Base-by-base conservation (phyloP, 805 yeast species). In the Wickerhamiella australiensis region DNA sequence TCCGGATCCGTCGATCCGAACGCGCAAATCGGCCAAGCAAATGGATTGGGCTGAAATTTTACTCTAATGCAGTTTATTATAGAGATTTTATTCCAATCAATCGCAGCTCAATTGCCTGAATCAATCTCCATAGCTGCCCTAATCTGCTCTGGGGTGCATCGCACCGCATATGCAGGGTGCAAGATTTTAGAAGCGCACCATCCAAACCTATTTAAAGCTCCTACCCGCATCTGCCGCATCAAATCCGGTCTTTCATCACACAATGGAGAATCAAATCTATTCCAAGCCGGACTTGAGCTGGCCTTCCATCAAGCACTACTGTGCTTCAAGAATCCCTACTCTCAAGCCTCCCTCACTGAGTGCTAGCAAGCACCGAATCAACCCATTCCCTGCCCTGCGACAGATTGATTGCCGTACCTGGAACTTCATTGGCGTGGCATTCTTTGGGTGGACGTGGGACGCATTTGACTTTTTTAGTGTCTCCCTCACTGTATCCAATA, bases 401-500 rank as follows among this genome's bases (percentile, higher is more conserved):
- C 62, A 63, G 54, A 68, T 82, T 59, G 70, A 68, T 33, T 62
- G 69, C 50, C 68, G 62, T 52, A 81, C 79, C 57, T 80, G 86
- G 84, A 69, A 72, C 52, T 75, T 74, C 52, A 79, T 80, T 58
- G 57, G 70, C 21, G 68, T 78, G 58, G 85, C 83, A 1, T 75
- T 77, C 56, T 61, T 66, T 29, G 82, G 79, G 29, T 82, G 88
- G 87, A 71, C 82, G 2, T 71, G 80, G 73, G 88, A 80, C 57
- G 80, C 85, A 2, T 74, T 81, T 62, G 87, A 81, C 57, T 82
- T 78, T 65, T 82, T 82, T 59, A 66, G 76, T 25, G 80, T 78
- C 8, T 73, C 82, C 11, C 69, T 79, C 44, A 73, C 77, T 49
- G 79, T 75, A 2, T 51, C 72, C 1, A 62, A 67, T 2, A 68